Percentiles rank a stretch among this genome's conserved stretches.
These are phyloP conservation scores for Terana coerulea DNA, from an alignment of 768 basidiomycete species.

Conservation along the genomic window DNA sequence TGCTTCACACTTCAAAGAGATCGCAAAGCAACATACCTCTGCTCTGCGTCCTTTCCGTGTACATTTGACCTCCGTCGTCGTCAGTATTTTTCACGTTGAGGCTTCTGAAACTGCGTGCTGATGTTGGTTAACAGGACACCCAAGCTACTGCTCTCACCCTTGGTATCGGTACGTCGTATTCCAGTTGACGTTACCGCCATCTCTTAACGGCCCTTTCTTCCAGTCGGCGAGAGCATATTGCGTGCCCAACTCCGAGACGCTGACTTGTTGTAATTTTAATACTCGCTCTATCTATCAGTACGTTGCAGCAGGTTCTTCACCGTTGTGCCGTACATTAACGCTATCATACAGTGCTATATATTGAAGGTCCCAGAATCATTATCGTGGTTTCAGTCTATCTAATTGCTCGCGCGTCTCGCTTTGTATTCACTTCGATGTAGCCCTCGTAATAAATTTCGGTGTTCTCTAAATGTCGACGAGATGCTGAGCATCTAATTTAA, in stretches of 20 bases:
- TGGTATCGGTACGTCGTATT: slow-evolving; percentile 47
- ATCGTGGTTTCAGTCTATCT: too few relatives aligned
- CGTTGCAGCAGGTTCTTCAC: too few relatives aligned
- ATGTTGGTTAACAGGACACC: slow-evolving; percentile 52
- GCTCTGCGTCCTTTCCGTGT: slow-evolving; percentile 64
- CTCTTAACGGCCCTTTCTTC: slow-evolving; percentile 4
- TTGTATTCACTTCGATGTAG: too few relatives aligned
- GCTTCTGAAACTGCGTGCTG: slow-evolving; percentile 10
- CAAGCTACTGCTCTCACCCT: slow-evolving; percentile 70
- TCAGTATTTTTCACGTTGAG: slow-evolving; percentile 33
- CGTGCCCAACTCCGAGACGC: slow-evolving; percentile 66
- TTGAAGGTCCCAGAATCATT: too few relatives aligned
- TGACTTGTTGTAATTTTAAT: slow-evolving; percentile 36
- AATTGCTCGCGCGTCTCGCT: too few relatives aligned
- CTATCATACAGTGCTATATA: too few relatives aligned
- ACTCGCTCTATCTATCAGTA: not conserved
- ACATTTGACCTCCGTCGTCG: slow-evolving; percentile 75
- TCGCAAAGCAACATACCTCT: slow-evolving; percentile 58
- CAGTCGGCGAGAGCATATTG: slow-evolving; percentile 72
- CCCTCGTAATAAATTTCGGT: too few relatives aligned
- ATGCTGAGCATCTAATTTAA: too few relatives aligned
- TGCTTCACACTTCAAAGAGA: slow-evolving; percentile 77
- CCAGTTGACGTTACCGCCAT: not conserved
- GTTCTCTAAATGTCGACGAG: too few relatives aligned
- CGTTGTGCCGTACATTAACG: too few relatives aligned